Base-by-base conservation (phyloP, 1,284 basidiomycete genomes). In the Phellopilus nigrolimitatus region DNA sequence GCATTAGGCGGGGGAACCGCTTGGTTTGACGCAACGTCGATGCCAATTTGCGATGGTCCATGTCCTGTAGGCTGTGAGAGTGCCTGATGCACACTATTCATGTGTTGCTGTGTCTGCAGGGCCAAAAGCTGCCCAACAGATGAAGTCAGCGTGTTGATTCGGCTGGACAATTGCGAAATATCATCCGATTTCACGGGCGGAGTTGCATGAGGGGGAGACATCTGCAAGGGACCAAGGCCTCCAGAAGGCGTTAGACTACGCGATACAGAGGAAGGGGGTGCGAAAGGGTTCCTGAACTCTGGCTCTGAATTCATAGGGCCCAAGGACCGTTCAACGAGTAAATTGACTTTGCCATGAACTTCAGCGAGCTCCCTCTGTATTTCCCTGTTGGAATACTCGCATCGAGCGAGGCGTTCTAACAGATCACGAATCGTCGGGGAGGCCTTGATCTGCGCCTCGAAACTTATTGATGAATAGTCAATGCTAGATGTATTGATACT, bases 51-150 rank as follows among this genome's bases (percentile, higher is more conserved):
- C 30, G 53, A 24, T 4, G 53, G 78, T 63, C 42, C 75, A 73
- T 17, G 55, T 68, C 69, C 56, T 64, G 72, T 51, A 69, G 64
- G 44, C 68, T 56, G 60, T 15, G 57, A 54, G 41, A 68, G 58
- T 12, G 68, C 68, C 24, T 72, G 42, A 27, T 69, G 71, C 31
- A 69, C 61, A 49, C 66, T 64, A 53, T 79, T 78, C 33, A 82
- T 73, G 52, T 79, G 71, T 45, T 84, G 82, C 57, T 88, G 84
- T 2, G 82, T 86, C 63, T 89, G 86, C 30, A 89, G 65, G 8
- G 83, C 82, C 15, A 90, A 74, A 17, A 93, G 74, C 65, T 93
- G 91, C 15, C 90, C 86, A 42, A 94, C 90, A n/a, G 88, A 90
- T 0, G 84, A 82, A 24, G 89, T 92, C 56, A 94, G 71, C 10